These are phyloP conservation scores for Blastocystis sp. DNA, from an alignment of 352 stramenopile species.

Conservation along the genomic window DNA sequence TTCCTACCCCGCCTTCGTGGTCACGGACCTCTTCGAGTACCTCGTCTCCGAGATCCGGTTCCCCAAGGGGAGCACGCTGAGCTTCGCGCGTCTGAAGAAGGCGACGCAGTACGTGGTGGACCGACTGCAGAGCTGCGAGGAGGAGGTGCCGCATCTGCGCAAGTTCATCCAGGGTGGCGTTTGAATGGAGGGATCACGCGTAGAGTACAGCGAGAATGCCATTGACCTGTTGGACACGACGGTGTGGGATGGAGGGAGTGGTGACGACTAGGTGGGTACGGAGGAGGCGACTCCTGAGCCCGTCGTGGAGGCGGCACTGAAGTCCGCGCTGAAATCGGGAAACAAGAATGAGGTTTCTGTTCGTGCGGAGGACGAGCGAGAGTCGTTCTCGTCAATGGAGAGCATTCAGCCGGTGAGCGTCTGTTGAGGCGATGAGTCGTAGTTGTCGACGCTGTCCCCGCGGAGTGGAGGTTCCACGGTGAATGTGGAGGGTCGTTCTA, in stretches of 20 bases:
- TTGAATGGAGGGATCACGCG: not conserved
- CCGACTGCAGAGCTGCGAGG: conserved; percentile 51
- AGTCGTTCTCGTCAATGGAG: no score
- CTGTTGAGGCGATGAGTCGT: no score
- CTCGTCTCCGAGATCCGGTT: conserved; percentile 22
- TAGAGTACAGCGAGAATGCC: conserved; percentile 60
- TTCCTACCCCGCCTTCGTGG: conserved; percentile 41
- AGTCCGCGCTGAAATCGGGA: not conserved
- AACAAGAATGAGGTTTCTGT: no score
- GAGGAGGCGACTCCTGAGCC: not conserved
- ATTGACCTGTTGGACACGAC: conserved; percentile 17
- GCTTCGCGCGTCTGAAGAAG: not conserved
- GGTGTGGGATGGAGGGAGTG: not conserved
- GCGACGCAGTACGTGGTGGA: conserved; percentile 37
- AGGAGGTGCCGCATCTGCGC: conserved; percentile 47
- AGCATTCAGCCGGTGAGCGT: no score
- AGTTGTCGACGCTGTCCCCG: no score
- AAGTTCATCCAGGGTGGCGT: conserved; percentile 30
- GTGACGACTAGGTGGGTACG: not conserved
- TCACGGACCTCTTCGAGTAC: conserved; percentile 72
- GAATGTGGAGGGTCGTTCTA: no score
- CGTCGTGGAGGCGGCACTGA: conserved; percentile 29
- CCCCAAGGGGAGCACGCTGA: not conserved
- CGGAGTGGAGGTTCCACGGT: no score
- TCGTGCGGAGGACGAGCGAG: no score